These are phyloP conservation scores for Noccaea bulbosa DNA, from an alignment of 345 rosid species.

Conservation along the genomic window DNA sequence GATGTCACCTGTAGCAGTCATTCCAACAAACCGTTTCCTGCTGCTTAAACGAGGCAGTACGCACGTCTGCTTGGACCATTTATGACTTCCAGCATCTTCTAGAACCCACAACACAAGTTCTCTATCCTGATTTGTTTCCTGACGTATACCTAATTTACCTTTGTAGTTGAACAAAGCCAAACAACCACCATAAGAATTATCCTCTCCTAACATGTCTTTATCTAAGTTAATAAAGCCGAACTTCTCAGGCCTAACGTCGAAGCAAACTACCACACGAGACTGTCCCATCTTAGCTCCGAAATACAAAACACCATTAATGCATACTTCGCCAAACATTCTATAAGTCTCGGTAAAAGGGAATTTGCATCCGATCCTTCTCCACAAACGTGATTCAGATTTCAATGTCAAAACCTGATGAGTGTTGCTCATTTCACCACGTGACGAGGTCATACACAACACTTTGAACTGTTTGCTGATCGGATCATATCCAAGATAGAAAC, in stretches of 20 bases:
- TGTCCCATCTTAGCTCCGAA: background rate
- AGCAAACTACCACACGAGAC: background rate
- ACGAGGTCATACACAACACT: no score
- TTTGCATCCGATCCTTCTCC: background rate
- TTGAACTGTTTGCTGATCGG: no score
- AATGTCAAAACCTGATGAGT: constrained; percentile 25
- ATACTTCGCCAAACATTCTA: background rate
- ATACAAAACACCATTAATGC: constrained; percentile 24
- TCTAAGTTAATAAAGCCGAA: background rate
- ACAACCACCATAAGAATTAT: no score
- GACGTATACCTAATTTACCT: constrained; percentile 15
- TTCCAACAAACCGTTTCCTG: background rate
- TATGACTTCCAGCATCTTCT: constrained; percentile 9
- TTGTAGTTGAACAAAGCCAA: constrained; percentile 10
- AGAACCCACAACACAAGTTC: background rate
- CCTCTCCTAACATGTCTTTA: background rate
- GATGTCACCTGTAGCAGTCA: background rate
- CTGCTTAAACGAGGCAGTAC: background rate
- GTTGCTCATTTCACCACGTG: no score
- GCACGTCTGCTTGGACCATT: constrained; percentile 5
- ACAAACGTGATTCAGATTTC: background rate
- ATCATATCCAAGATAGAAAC: no score
- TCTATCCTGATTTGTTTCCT: no score
- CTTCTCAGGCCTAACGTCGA: constrained; percentile 4
- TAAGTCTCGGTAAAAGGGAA: background rate